phyloP scores from a whole-genome alignment of 176 grass and related monocot genomes.

The Oryza australiensis region DNA sequence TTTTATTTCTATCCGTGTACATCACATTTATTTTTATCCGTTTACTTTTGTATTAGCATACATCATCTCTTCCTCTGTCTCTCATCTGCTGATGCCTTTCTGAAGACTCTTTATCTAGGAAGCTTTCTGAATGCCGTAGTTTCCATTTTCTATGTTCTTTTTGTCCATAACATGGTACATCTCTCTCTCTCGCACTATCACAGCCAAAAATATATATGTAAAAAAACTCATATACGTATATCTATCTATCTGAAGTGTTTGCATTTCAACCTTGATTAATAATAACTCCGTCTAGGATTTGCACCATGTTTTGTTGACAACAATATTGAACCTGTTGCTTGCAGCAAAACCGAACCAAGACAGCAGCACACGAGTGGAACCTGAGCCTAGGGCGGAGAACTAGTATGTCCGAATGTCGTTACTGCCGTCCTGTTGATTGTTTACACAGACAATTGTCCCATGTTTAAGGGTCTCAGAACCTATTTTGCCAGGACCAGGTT shows the following conservation, averaged over 20 bases:
- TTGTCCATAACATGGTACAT: neutral
- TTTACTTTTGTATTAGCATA: conserved; percentile 15
- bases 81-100: conserved; percentile 19
- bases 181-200: neutral
- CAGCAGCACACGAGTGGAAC: conserved; percentile 41
- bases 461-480: conserved; percentile 25
- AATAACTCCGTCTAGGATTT: neutral
- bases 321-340: conserved; percentile 36
- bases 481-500: conserved; percentile 5
- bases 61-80: conserved; percentile 23
- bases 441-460: conserved; percentile 26
- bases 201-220: too few species aligned
- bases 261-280: neutral
- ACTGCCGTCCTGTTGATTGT: neutral
- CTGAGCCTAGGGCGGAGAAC: conserved; percentile 32
- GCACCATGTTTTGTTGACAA: neutral
- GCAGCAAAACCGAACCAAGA: conserved; percentile 6
- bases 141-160: neutral
- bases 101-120: neutral
- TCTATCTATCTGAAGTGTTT: neutral
- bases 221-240: too few species aligned
- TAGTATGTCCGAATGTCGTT: conserved; percentile 22
- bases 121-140: neutral
- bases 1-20: neutral
- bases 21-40: neutral